Conservation (phyloP, 2,329 filamentous ascomycete species). For the Cordyceps cicadae region DNA sequence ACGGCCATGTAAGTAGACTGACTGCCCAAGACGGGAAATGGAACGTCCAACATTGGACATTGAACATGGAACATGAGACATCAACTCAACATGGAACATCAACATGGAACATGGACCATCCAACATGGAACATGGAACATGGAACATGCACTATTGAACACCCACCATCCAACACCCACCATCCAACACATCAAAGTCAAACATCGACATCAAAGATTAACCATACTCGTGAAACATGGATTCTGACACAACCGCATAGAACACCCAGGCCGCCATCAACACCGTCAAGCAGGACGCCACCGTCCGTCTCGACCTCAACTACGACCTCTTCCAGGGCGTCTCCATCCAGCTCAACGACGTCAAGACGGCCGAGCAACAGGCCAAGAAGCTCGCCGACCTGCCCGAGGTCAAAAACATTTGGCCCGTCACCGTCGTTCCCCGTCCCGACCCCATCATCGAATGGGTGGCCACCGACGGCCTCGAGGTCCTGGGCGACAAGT, state of each 20-base stretch:
- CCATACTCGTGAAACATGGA: too few relatives aligned
- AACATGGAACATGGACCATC: too few relatives aligned
- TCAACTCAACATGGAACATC: too few relatives aligned
- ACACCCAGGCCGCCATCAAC: slow-evolving; percentile 31
- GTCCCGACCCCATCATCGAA: slow-evolving; percentile 34
- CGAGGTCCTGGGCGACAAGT: not conserved
- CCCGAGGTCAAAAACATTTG: slow-evolving; percentile 41
- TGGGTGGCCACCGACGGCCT: slow-evolving; percentile 30
- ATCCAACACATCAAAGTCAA: too few relatives aligned
- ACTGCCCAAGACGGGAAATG: not conserved
- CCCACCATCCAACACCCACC: too few relatives aligned
- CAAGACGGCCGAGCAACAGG: slow-evolving; percentile 34
- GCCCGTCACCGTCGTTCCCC: slow-evolving; percentile 38
- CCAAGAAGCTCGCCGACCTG: slow-evolving; percentile 31
- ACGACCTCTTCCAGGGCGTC: slow-evolving; percentile 44
- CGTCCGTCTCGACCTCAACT: slow-evolving; percentile 40
- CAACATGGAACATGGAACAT: too few relatives aligned
- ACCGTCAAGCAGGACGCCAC: slow-evolving; percentile 31
- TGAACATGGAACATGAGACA: too few relatives aligned
- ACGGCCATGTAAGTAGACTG: slow-evolving; percentile 33
- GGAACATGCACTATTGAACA: too few relatives aligned
- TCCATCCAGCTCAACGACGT: slow-evolving; percentile 44
- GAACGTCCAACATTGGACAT: too few relatives aligned
- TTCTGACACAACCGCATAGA: not conserved
- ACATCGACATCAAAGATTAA: too few relatives aligned